Evolutionary conservation across 192 early-diverging fungal genomes (phyloP).

Genomic region (Backusella luteola): DNA sequence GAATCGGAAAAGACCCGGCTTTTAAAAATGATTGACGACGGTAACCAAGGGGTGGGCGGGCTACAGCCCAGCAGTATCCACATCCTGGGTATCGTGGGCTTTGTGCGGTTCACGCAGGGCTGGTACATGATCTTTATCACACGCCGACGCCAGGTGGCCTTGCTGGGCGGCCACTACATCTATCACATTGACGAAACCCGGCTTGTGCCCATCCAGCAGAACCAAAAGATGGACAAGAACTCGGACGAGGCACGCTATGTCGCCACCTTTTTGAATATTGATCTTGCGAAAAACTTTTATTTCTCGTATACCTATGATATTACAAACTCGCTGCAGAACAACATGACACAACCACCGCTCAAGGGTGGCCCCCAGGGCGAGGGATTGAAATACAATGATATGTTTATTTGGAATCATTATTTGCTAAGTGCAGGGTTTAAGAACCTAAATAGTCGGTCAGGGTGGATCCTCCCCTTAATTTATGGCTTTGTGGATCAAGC

Average conservation of each 20-base stretch:
- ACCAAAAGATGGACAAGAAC: conserved; percentile 63
- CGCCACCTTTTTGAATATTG: conserved; percentile 87
- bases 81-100: conserved; percentile 82
- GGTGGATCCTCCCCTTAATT: conserved; percentile 82
- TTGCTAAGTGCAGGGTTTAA: conserved; percentile 66
- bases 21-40: conserved; percentile 74
- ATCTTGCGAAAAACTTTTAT: conserved; percentile 95
- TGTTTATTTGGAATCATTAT: conserved; percentile 97
- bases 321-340: conserved; percentile 85
- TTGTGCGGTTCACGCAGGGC: conserved; percentile 89
- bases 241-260: conserved; percentile 77
- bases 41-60: conserved; percentile 74
- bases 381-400: conserved; percentile 59
- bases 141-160: conserved; percentile 77
- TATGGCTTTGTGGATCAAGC: conserved; percentile 99
- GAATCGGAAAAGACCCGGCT: conserved; percentile 70
- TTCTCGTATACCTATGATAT: conserved; percentile 98
- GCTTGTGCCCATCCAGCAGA: conserved; percentile 67
- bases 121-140: conserved; percentile 91
- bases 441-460: conserved; percentile 60
- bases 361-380: background rate
- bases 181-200: conserved; percentile 94
- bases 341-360: conserved; percentile 63
- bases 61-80: conserved; percentile 57
- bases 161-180: conserved; percentile 93